Evolutionary conservation across 768 basidiomycete genomes (phyloP).

Genomic region (Sutorius australiensis): DNA sequence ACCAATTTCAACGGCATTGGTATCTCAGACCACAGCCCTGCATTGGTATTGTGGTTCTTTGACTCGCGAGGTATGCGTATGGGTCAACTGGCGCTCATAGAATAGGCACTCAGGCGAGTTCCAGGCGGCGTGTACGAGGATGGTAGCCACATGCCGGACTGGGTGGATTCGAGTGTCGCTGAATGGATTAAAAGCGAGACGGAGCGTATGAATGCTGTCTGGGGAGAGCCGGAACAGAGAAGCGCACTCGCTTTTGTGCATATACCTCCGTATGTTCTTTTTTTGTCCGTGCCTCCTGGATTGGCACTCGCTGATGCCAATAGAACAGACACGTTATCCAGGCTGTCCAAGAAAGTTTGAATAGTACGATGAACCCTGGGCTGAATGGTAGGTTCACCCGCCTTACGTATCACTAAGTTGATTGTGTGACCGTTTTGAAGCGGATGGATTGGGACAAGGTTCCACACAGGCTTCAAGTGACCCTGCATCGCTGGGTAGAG

Average conservation of each 20-base stretch:
- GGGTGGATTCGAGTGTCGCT: slow-evolving; percentile 63
- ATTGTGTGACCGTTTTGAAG: slow-evolving; percentile 30
- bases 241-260: slow-evolving; percentile 70
- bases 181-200: slow-evolving; percentile 58
- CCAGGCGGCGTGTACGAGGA: slow-evolving; percentile 50
- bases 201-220: slow-evolving; percentile 47
- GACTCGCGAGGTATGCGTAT: slow-evolving; percentile 57
- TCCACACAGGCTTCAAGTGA: slow-evolving; percentile 56
- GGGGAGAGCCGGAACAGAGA: slow-evolving; percentile 52
- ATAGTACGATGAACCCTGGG: slow-evolving; percentile 37
- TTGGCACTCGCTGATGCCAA: not conserved
- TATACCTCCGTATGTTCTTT: slow-evolving; percentile 60
- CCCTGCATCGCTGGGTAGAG: slow-evolving; percentile 39
- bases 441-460: slow-evolving; percentile 49
- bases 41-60: slow-evolving; percentile 68
- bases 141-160: slow-evolving; percentile 51
- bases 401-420: not conserved
- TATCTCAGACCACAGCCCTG: slow-evolving; percentile 39
- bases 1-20: not conserved
- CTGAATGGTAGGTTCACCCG: slow-evolving; percentile 34
- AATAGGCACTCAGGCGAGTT: slow-evolving; percentile 3
- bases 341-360: slow-evolving; percentile 32
- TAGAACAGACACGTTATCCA: slow-evolving; percentile 28
- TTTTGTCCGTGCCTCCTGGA: not conserved
- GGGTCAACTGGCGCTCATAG: not conserved